phyloP scores from a whole-genome alignment of 257 asterid species.

The Capsicum chinense region DNA sequence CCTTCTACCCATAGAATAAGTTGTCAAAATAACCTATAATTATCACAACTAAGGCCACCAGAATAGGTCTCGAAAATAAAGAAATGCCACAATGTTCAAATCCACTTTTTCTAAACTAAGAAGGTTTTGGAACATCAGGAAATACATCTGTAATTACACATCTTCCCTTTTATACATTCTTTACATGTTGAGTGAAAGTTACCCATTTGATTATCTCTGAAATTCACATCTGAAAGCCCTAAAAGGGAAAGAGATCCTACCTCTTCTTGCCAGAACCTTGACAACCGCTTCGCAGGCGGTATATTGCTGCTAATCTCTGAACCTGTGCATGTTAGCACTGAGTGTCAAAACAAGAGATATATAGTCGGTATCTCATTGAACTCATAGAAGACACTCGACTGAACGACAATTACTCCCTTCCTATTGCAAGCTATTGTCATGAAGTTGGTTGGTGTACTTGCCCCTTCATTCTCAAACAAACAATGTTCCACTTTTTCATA shows the following conservation, averaged over 20 bases:
- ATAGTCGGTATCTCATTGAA: neutral
- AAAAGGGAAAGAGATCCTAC: slow-evolving; percentile 40
- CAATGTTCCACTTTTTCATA: neutral
- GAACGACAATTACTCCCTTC: neutral
- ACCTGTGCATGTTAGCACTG: slow-evolving; percentile 50
- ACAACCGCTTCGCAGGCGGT: slow-evolving; percentile 69
- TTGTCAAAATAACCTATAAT: neutral
- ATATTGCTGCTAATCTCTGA: slow-evolving; percentile 74
- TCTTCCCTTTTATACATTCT: neutral
- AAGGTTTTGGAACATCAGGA: slow-evolving; percentile 1
- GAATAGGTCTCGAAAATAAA: neutral
- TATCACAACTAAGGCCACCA: slow-evolving; percentile 1
- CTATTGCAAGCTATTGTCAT: neutral
- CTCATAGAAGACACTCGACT: neutral
- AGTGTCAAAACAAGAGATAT: slow-evolving; percentile 19
- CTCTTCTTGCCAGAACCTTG: slow-evolving; percentile 95
- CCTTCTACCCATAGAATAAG: neutral
- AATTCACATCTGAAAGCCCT: slow-evolving; percentile 13
- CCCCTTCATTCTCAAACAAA: neutral
- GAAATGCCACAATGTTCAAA: neutral
- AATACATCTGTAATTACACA: neutral
- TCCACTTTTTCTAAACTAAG: neutral
- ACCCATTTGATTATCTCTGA: neutral
- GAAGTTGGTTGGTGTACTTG: neutral
- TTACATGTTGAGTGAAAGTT: neutral